Evolutionary conservation across 2,329 filamentous ascomycete species (phyloP).

Genomic region (Cercospora nicotianae): DNA sequence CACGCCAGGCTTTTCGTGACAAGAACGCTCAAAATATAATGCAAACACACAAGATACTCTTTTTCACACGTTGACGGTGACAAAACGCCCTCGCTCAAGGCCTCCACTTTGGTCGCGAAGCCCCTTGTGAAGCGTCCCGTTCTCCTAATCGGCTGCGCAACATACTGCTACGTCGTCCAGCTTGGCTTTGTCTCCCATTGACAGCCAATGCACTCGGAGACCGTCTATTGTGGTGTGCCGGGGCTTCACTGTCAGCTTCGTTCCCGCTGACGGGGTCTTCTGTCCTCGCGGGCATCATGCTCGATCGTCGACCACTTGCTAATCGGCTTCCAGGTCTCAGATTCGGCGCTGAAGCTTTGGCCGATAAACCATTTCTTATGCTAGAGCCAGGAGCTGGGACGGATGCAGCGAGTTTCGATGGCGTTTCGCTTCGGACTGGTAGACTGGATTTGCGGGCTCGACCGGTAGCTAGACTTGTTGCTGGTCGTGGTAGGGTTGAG

Average conservation of each 20-base stretch:
- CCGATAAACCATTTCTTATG: constrained; percentile 11
- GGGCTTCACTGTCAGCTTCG: constrained; percentile 35
- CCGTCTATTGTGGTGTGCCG: constrained; percentile 24
- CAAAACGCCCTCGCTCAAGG: too few relatives aligned
- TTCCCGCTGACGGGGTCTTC: constrained; percentile 28
- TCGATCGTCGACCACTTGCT: constrained; percentile 26
- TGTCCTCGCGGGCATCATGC: constrained; percentile 26
- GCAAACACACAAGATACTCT: too few relatives aligned
- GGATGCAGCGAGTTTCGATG: constrained; percentile 11
- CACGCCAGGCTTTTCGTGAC: neutral
- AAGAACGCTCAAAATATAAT: neutral
- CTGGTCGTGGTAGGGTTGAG: constrained; percentile 26
- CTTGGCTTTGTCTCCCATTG: constrained; percentile 28
- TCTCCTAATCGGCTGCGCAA: constrained; percentile 25
- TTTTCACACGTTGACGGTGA: too few relatives aligned
- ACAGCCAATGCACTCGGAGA: constrained; percentile 24
- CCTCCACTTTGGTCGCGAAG: constrained; percentile 29
- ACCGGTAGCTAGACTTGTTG: constrained; percentile 17
- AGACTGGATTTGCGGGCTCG: constrained; percentile 29
- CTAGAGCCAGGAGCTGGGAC: neutral
- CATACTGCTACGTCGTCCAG: constrained; percentile 20
- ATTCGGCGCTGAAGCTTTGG: constrained; percentile 24
- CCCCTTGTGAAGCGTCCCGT: neutral
- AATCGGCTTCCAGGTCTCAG: constrained; percentile 22
- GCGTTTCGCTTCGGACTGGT: constrained; percentile 24